Conservation (phyloP, 345 rosid genomes). For the Balakata baccata region DNA sequence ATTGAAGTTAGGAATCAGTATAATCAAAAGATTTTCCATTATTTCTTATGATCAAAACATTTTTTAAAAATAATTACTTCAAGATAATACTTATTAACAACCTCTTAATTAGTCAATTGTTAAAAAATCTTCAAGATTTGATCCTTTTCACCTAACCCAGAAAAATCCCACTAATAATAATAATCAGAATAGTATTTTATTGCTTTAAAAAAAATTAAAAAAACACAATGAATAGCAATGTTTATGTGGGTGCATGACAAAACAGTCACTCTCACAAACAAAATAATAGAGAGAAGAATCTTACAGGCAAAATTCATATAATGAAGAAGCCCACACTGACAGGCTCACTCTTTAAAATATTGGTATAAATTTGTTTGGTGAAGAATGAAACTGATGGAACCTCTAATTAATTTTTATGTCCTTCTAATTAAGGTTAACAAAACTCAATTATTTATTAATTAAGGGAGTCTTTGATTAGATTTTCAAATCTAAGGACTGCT, state of each 20-base stretch:
- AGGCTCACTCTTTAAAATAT: not conserved
- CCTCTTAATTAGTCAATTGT: constrained; percentile 21
- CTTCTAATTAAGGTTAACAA: constrained; percentile 10
- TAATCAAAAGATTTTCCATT: not conserved
- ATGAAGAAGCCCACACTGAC: constrained; percentile 37
- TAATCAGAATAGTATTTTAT: not conserved
- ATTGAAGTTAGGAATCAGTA: not conserved
- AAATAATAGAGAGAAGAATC: constrained; percentile 66
- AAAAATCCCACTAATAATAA: constrained; percentile 33
- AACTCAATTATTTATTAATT: not conserved
- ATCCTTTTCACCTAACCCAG: constrained; percentile 39
- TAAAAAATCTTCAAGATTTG: constrained; percentile 16
- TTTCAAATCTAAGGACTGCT: constrained; percentile 8
- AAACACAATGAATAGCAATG: constrained; percentile 28
- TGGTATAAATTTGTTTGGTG: constrained; percentile 28
- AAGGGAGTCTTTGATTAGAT: constrained; percentile 5
- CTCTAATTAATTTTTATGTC: not conserved
- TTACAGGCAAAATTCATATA: constrained; percentile 34
- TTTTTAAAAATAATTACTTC: not conserved
- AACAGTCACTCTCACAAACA: constrained; percentile 41
- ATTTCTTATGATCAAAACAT: not conserved
- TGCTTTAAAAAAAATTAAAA: not conserved
- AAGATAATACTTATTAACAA: constrained; percentile 5
- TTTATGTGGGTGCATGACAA: constrained; percentile 34
- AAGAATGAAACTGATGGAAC: constrained; percentile 32